phyloP scores from a whole-genome alignment of 768 basidiomycete genomes.

The Clathrus columnatus region DNA sequence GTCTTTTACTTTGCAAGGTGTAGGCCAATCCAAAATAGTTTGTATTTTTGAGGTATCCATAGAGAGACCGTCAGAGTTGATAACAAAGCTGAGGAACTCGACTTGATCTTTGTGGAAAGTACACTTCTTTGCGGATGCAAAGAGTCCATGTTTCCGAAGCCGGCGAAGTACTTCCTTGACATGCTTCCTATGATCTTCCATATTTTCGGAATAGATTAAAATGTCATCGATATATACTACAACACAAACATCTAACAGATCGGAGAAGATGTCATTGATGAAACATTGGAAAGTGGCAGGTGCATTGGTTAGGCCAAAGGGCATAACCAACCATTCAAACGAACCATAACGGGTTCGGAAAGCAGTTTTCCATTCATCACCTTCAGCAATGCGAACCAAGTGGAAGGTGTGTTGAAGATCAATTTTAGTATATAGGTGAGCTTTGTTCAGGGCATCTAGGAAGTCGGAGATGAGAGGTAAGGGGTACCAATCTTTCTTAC shows the following conservation, averaged over 20 bases:
- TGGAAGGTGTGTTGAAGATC: constrained; percentile 35
- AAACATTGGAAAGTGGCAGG: constrained; percentile 35
- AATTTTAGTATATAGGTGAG: constrained; percentile 18
- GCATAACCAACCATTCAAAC: constrained; percentile 34
- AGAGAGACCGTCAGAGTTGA: constrained; percentile 1
- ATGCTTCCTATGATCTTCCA: neutral
- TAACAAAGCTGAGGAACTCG: constrained; percentile 26
- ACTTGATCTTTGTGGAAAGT: constrained; percentile 29
- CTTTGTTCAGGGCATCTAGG: constrained; percentile 8
- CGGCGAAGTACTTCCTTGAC: constrained; percentile 26
- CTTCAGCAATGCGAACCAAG: constrained; percentile 31
- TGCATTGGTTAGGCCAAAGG: constrained; percentile 31
- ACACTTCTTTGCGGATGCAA: constrained; percentile 31
- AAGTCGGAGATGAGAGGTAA: constrained; percentile 25
- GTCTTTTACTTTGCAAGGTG: constrained; percentile 20
- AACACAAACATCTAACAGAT: constrained; percentile 28
- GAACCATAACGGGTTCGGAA: constrained; percentile 30
- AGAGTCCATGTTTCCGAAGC: constrained; percentile 23
- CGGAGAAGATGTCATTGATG: constrained; percentile 20
- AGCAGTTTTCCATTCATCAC: constrained; percentile 36
- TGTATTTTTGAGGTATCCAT: constrained; percentile 14
- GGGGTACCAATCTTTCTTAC: constrained; percentile 25
- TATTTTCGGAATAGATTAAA: constrained; percentile 31
- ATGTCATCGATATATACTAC: constrained; percentile 39
- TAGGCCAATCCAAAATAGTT: constrained; percentile 23